Base-by-base conservation (phyloP, 176 grass and related monocot species). In the Bolboschoenus planiculmis region DNA sequence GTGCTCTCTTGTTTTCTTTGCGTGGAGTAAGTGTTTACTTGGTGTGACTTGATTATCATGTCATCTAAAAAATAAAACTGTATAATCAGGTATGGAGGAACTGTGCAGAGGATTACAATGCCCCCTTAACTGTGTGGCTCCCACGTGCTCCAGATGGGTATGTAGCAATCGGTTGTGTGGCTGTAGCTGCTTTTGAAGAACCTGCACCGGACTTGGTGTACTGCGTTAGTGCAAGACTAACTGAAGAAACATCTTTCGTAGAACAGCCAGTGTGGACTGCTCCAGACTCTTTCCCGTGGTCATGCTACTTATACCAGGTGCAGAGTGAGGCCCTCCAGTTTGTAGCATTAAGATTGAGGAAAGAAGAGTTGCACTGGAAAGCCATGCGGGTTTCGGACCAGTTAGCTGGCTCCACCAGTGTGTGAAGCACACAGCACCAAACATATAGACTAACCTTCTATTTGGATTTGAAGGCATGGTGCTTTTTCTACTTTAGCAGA, bases 51-150 rank as follows among this genome's bases (percentile, higher is more conserved):
- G 35, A 73, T 73, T 26, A 73, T 37, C n/a, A 46, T 46, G 16
- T 20, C 20, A 16, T 27, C 50, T 21, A 10, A 56, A 15, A 78
- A 35, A 18, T 79, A 36, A 80, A 37, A n/a, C n/a, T n/a, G n/a
- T n/a, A n/a, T n/a, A n/a, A 58, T 80, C 78, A 97, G 95, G 95
- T 97, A 57, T 97, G 95, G 95, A 94, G 95, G 88, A 94, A 94
- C 35, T 97, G 92, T 83, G 65, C 16, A 9, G 92, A 94, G 71
- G 95, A 97, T 56, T 97, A 94, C 83, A 87, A 53, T 46, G 50
- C 50, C 42, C 90, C 88, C 81, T 74, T 97, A 48, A 89, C 95
- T 10, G 87, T 97, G 81, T 97, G 95, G 95, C 82, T 93, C 39
- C 95, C 95, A 74, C 85, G 92, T 72, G 85, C 95, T 81, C 89